A percentile compares a stretch with the other conserved stretches of the same genome.
These are phyloP conservation scores for Euclidium syriacum DNA, from an alignment of 345 rosid species.

Conservation along the genomic window DNA sequence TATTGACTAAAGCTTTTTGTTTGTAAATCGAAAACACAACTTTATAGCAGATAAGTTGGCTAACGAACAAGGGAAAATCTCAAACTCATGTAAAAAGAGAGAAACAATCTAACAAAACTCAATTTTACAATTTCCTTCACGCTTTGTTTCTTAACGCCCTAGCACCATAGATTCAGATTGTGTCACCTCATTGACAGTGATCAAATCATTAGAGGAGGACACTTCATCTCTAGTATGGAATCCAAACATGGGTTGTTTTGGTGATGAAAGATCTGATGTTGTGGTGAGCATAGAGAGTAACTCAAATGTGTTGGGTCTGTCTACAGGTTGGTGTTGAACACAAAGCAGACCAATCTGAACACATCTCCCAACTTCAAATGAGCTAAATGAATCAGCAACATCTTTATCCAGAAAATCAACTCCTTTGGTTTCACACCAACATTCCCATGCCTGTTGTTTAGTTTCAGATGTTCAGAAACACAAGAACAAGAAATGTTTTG, in stretches of 20 bases:
- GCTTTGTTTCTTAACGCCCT: not conserved
- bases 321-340: slow-evolving; percentile 2
- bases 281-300: slow-evolving; percentile 10
- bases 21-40: too few relatives aligned
- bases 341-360: slow-evolving; percentile 16
- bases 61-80: too few relatives aligned
- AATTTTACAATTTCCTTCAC: too few relatives aligned
- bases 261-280: slow-evolving; percentile 2
- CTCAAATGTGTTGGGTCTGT: slow-evolving; percentile 10
- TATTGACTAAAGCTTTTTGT: too few relatives aligned
- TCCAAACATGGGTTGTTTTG: slow-evolving; percentile 10
- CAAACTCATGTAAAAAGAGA: too few relatives aligned
- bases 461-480: not conserved
- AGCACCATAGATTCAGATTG: not conserved
- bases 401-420: slow-evolving; percentile 1
- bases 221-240: not conserved
- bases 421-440: slow-evolving; percentile 16
- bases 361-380: slow-evolving; percentile 5
- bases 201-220: not conserved
- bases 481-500: not conserved
- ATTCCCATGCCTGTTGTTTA: slow-evolving; percentile 9
- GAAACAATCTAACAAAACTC: too few relatives aligned
- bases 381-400: not conserved
- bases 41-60: too few relatives aligned
- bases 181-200: slow-evolving; percentile 1